A percentile compares a stretch with the other conserved stretches of the same genome.
Conservation (phyloP, 2,329 filamentous ascomycete species). For the Scleromitrula shiraiana region DNA sequence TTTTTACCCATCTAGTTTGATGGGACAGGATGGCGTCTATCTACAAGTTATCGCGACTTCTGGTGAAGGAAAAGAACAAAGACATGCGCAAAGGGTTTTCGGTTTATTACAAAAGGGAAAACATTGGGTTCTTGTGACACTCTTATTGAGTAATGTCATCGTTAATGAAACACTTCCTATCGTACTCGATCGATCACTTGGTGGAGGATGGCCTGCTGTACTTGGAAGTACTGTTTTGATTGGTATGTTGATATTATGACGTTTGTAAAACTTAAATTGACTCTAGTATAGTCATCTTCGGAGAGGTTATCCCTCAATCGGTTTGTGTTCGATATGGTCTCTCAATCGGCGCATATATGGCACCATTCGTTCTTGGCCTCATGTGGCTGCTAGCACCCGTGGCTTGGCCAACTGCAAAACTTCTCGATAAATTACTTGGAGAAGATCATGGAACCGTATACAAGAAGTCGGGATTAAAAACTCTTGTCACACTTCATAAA, state of each 20-base stretch:
- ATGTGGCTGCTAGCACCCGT: slow-evolving; percentile 91
- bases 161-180: slow-evolving; percentile 96
- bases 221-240: slow-evolving; percentile 90
- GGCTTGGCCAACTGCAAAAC: slow-evolving; percentile 90
- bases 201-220: slow-evolving; percentile 89
- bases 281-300: slow-evolving; percentile 73
- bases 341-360: slow-evolving; percentile 89
- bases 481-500: slow-evolving; percentile 88
- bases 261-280: background rate
- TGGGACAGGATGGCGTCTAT: slow-evolving; percentile 82
- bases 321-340: slow-evolving; percentile 94
- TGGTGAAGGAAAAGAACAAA: slow-evolving; percentile 74
- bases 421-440: slow-evolving; percentile 86
- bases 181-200: slow-evolving; percentile 85
- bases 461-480: slow-evolving; percentile 97
- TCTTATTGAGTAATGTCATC: slow-evolving; percentile 92
- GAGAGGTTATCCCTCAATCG: slow-evolving; percentile 92
- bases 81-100: slow-evolving; percentile 75
- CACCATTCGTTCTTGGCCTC: slow-evolving; percentile 73
- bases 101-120: slow-evolving; percentile 79
- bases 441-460: slow-evolving; percentile 95
- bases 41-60: slow-evolving; percentile 89
- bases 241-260: slow-evolving; percentile 46
- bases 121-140: slow-evolving; percentile 94
- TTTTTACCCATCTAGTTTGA: slow-evolving; percentile 28